These are phyloP conservation scores for Salix koriyanagi DNA, from an alignment of 345 rosid species.

Conservation along the genomic window DNA sequence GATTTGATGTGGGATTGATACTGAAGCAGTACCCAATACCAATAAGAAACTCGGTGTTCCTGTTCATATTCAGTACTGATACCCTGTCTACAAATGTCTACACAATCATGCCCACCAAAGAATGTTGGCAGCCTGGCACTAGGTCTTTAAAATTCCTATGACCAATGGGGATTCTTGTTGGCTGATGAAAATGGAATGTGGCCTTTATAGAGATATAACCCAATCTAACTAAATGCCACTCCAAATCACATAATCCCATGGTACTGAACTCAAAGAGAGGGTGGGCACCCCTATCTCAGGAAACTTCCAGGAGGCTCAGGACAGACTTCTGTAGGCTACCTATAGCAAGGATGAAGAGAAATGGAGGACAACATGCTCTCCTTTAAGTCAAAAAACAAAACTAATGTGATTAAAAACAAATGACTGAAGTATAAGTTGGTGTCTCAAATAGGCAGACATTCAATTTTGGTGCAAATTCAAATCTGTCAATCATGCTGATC, in stretches of 20 bases:
- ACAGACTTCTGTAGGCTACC: background rate
- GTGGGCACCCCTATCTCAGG: background rate
- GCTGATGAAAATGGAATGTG: too few relatives aligned
- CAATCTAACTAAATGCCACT: too few relatives aligned
- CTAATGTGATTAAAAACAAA: too few relatives aligned
- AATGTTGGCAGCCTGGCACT: too few relatives aligned
- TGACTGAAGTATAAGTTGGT: background rate
- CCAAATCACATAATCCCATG: background rate
- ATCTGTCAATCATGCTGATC: background rate
- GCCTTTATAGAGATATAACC: too few relatives aligned
- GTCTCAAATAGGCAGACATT: background rate
- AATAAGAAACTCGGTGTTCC: background rate
- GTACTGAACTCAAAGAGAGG: too few relatives aligned
- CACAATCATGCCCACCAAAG: background rate
- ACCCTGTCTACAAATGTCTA: background rate
- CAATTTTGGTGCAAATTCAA: background rate
- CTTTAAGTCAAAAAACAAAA: background rate
- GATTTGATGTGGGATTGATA: background rate
- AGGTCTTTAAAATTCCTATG: too few relatives aligned
- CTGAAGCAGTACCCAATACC: background rate
- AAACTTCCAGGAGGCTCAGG: background rate
- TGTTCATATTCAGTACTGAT: background rate
- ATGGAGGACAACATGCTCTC: background rate
- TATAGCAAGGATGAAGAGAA: background rate
- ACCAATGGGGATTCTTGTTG: too few relatives aligned